phyloP scores from a whole-genome alignment of 2,329 filamentous ascomycete genomes.

The Colletotrichum sp. region DNA sequence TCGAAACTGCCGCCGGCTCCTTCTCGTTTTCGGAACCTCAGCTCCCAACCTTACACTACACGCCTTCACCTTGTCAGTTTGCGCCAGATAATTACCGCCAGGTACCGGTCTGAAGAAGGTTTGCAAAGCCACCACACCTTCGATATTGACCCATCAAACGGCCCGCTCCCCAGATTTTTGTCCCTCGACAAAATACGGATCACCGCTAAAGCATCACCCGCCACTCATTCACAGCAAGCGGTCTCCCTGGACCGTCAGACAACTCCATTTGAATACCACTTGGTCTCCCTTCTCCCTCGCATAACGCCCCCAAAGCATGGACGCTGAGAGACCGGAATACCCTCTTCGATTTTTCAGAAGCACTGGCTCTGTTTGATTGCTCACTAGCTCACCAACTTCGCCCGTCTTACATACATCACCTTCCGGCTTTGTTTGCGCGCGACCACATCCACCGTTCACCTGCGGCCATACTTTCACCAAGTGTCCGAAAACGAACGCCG shows the following conservation, averaged over 20 bases:
- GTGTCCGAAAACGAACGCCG: background rate
- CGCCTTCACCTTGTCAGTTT: background rate
- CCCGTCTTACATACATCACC: background rate
- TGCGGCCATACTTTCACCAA: background rate
- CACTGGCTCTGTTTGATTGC: background rate
- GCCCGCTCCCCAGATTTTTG: background rate
- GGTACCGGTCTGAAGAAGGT: background rate
- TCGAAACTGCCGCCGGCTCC: background rate
- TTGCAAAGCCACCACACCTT: background rate
- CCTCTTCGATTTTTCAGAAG: background rate
- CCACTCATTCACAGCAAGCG: background rate
- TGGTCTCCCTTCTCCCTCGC: background rate
- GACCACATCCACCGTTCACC: background rate
- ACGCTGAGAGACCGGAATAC: background rate
- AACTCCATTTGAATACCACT: background rate
- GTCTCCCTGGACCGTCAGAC: background rate
- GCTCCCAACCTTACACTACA: background rate
- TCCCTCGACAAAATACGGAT: background rate
- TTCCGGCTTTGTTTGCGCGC: slow-evolving; percentile 9
- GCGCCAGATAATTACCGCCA: background rate
- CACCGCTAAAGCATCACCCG: background rate
- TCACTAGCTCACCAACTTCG: background rate
- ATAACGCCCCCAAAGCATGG: background rate
- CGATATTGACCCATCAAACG: background rate
- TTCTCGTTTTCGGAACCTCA: background rate